Evolutionary conservation across 1,284 basidiomycete genomes (phyloP).

Genomic region (Afroboletus lepidellus): DNA sequence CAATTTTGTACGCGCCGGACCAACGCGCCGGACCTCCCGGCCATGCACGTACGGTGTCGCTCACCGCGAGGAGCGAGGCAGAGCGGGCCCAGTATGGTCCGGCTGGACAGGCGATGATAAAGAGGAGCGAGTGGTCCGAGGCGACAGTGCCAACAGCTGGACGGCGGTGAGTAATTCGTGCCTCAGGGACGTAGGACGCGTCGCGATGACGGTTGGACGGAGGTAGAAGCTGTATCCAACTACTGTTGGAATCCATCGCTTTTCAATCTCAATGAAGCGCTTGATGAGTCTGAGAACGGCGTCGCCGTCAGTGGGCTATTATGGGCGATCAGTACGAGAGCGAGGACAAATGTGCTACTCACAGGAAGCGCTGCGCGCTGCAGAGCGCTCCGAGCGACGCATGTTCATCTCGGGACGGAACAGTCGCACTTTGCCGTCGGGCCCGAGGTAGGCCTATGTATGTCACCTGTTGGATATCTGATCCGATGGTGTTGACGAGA

Average conservation of each 20-base stretch:
- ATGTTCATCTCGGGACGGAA: too few relatives aligned
- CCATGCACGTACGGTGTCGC: constrained; percentile 75
- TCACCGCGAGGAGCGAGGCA: constrained; percentile 70
- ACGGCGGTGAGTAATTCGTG: too few relatives aligned
- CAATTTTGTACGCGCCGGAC: constrained; percentile 68
- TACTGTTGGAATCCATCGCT: constrained; percentile 5
- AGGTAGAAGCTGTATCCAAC: constrained; percentile 78
- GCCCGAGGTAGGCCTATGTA: constrained; percentile 67
- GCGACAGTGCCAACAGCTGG: constrained; percentile 64
- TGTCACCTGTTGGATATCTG: too few relatives aligned
- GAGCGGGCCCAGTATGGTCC: constrained; percentile 76
- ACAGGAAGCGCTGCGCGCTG: constrained; percentile 66
- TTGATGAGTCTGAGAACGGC: constrained; percentile 24
- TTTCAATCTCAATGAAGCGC: too few relatives aligned
- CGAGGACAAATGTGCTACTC: constrained; percentile 12
- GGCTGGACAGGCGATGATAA: constrained; percentile 63
- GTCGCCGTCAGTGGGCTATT: constrained; percentile 60
- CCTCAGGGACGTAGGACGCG: constrained; percentile 42
- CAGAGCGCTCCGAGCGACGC: constrained; percentile 65
- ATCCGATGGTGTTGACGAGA: too few relatives aligned
- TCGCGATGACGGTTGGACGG: constrained; percentile 83
- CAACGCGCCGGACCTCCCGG: constrained; percentile 80
- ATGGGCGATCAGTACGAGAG: not conserved
- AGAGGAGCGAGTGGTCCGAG: constrained; percentile 70
- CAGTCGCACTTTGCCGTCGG: constrained; percentile 64